Base-by-base conservation (phyloP, 768 basidiomycete species). In the Kwoniella mangroviensis region DNA sequence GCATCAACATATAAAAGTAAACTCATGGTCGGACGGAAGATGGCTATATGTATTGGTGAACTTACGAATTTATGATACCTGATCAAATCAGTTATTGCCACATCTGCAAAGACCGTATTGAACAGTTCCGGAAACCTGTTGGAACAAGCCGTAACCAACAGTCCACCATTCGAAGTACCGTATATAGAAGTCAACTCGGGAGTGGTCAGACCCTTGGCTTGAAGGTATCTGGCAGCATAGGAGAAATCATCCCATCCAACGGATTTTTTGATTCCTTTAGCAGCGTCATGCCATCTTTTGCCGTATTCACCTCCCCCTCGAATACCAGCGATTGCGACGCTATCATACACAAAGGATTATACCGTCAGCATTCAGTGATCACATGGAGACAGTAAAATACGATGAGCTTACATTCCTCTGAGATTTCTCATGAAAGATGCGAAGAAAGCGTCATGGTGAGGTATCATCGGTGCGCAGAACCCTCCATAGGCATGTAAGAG, bases 291-390 rank as follows among this genome's bases (percentile, higher is more conserved):
- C 69, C 69, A 71, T 54, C 34, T 57, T 52, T 60, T 67, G 26
- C 69, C 69, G 59, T 71, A 71, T 54, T 71, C 69, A 22, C 69
- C 69, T 19, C 69, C 69, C 2, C 69, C 69, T 26, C 69, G 45
- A 12, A 71, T 71, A 42, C 69, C 34, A 19, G 69, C 64, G 34
- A 71, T 60, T 2, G 69, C 69, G 2, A 71, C 69, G 21, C 69
- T 71, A 53, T 17, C 49, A 26, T 12, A 26, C 41, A 17, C 10
- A 19, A 24, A 12, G 9, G 15, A 24, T 12, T 12, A 5, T 13
- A 24, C 4, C 7, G 21, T 55, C 54, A 22, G 21, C 54, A 11
- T 28, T 12, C 54, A 28, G 9, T 55, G 54, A 55, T 22, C 54
- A 41, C 40, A 59, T 24, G 55, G 4, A 21, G 17, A 56, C 13